A percentile compares a stretch with the other conserved stretches of the same genome.
Conservation (phyloP, 768 basidiomycete species). For the Pleurotus platypus region DNA sequence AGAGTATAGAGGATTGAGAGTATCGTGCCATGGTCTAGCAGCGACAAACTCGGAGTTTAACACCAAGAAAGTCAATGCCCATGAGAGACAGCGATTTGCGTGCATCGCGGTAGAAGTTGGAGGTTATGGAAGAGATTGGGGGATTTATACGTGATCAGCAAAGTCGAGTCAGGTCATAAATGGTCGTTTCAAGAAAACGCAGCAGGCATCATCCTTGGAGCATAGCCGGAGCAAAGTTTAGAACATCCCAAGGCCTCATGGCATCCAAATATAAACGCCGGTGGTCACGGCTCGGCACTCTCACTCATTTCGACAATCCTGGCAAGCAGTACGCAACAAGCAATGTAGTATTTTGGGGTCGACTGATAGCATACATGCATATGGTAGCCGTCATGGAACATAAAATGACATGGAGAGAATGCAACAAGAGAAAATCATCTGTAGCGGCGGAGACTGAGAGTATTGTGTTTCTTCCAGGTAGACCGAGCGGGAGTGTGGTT, state of each 20-base stretch:
- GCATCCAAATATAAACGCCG: neutral
- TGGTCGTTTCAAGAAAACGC: slow-evolving; percentile 7
- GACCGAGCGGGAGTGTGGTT: slow-evolving; percentile 89
- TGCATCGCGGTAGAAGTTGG: no score
- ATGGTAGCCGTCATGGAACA: neutral
- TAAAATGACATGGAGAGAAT: neutral
- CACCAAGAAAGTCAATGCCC: neutral
- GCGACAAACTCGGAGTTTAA: neutral
- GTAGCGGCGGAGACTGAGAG: slow-evolving; percentile 87
- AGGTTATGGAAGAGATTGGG: neutral
- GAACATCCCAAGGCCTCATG: neutral
- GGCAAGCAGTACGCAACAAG: neutral
- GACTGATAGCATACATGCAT: slow-evolving; percentile 1
- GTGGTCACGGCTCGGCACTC: neutral
- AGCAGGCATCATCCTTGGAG: neutral
- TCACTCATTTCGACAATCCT: neutral
- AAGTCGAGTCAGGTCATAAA: neutral
- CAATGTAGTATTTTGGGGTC: neutral
- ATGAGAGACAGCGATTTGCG: neutral
- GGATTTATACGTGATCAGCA: neutral
- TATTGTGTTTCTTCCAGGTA: slow-evolving; percentile 99
- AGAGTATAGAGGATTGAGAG: neutral
- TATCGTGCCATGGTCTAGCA: neutral
- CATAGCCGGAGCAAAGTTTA: neutral
- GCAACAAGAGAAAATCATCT: slow-evolving; percentile 47